These are phyloP conservation scores for Saccharomycopsis crataegensis DNA, from an alignment of 1,139 yeast genomes.

Conservation along the genomic window DNA sequence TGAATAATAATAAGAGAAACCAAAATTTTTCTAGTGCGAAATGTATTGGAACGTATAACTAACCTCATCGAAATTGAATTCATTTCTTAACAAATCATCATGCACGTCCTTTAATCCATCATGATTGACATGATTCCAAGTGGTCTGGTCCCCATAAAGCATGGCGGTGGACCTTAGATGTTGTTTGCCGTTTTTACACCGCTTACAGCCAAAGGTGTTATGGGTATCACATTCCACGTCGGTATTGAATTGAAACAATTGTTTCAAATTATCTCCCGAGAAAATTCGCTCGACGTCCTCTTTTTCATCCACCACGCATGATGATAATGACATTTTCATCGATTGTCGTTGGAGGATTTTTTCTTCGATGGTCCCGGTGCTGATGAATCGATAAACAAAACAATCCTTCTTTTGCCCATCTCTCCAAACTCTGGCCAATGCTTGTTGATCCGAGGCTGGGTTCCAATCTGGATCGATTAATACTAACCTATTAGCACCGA, in stretches of 20 bases:
- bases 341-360: slow-evolving; percentile 94
- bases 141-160: slow-evolving; percentile 96
- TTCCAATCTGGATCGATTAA: slow-evolving; percentile 98
- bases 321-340: slow-evolving; percentile 88
- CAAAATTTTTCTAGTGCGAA: slow-evolving; percentile 43
- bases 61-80: slow-evolving; percentile 58
- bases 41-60: slow-evolving; percentile 90
- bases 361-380: slow-evolving; percentile 94
- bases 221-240: slow-evolving; percentile 84
- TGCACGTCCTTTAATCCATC: slow-evolving; percentile 55
- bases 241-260: slow-evolving; percentile 64
- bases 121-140: slow-evolving; percentile 89
- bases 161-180: slow-evolving; percentile 65
- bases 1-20: too few species aligned
- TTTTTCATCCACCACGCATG: slow-evolving; percentile 95
- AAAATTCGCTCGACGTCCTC: slow-evolving; percentile 92
- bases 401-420: slow-evolving; percentile 98
- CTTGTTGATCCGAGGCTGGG: slow-evolving; percentile 98
- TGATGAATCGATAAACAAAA: slow-evolving; percentile 84
- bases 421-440: slow-evolving; percentile 97
- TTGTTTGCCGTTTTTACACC: slow-evolving; percentile 74
- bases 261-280: slow-evolving; percentile 71
- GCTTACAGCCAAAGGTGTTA: slow-evolving; percentile 79
- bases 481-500: slow-evolving; percentile 89
- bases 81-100: slow-evolving; percentile 72